These are phyloP conservation scores for Saccharomycopsis selenospora DNA, from an alignment of 805 yeast species.

Conservation along the genomic window DNA sequence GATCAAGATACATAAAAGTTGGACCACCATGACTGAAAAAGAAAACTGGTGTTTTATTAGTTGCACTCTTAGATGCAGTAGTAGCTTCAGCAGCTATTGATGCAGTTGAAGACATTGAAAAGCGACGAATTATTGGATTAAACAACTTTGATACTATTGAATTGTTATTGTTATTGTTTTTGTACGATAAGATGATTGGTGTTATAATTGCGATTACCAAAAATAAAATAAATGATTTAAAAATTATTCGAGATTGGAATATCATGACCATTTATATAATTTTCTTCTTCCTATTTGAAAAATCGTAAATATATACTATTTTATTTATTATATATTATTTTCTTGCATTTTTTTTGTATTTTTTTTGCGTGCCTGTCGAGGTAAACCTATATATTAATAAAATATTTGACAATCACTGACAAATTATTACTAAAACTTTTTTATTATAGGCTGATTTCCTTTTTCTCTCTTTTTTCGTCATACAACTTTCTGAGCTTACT, in stretches of 20 bases:
- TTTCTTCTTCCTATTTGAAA: too few species aligned
- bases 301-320: neutral
- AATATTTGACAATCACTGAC: neutral
- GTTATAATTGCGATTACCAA: neutral
- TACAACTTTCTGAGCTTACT: too few species aligned
- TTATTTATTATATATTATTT: too few species aligned
- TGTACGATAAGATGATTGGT: neutral
- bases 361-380: neutral
- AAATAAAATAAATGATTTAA: neutral
- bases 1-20: conserved; percentile 55
- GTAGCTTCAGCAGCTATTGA: neutral
- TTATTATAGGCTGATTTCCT: too few species aligned
- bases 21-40: conserved; percentile 86
- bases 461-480: too few species aligned
- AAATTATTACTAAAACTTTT: too few species aligned
- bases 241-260: neutral
- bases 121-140: neutral
- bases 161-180: neutral
- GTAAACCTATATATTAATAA: neutral
- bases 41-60: conserved; percentile 40
- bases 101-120: neutral
- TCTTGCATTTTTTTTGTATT: neutral
- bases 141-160: neutral
- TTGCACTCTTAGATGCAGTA: neutral
- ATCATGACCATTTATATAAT: neutral